Percentiles rank a stretch among this genome's conserved stretches.
These are phyloP conservation scores for Aureobasidium sp. DNA, from an alignment of 2,329 filamentous ascomycete genomes.

Conservation along the genomic window DNA sequence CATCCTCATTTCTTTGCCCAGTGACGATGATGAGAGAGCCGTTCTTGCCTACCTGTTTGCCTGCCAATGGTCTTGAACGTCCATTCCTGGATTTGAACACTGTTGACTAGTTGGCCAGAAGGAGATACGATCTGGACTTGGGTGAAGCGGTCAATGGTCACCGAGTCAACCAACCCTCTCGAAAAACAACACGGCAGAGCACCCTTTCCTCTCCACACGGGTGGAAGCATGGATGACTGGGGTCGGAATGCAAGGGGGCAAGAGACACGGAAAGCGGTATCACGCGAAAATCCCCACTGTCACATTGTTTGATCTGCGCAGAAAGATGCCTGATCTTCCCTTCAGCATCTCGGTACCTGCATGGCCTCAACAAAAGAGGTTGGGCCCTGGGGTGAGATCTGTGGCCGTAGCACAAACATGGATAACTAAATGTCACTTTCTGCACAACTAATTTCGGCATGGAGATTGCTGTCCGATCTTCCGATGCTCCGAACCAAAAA, in stretches of 20 bases:
- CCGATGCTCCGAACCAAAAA: constrained; percentile 1
- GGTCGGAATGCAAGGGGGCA: neutral
- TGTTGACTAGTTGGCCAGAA: no score
- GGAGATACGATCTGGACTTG: no score
- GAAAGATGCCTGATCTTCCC: neutral
- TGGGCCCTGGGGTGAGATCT: neutral
- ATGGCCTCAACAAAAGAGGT: neutral
- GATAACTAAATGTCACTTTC: no score
- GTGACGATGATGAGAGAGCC: neutral
- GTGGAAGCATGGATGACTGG: neutral
- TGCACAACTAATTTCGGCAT: neutral
- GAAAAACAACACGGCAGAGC: neutral
- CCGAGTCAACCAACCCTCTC: neutral
- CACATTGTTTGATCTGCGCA: neutral
- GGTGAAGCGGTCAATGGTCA: neutral
- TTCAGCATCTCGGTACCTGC: neutral
- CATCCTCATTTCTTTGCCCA: neutral
- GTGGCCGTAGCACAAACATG: neutral
- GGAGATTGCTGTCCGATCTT: neutral
- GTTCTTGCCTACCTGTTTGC: neutral
- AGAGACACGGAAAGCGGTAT: neutral
- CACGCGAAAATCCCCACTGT: neutral
- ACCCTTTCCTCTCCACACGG: neutral
- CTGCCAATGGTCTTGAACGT: no score
- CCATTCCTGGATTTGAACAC: no score